Percentiles rank a stretch among this genome's conserved stretches.
Conservation (phyloP, 495 filamentous ascomycete genomes). For the Friedmanniomyces simplex region DNA sequence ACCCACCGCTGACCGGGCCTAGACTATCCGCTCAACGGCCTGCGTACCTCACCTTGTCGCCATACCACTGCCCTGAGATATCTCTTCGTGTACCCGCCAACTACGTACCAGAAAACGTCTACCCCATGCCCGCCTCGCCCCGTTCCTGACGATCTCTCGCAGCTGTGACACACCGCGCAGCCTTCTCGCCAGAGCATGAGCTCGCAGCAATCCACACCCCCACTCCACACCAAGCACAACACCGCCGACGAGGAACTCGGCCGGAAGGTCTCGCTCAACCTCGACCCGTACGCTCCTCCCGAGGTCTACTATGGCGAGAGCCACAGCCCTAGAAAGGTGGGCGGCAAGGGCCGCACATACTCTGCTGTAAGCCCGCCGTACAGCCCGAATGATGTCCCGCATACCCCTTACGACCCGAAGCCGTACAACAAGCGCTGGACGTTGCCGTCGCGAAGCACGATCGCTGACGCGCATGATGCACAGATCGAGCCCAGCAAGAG, state of each 20-base stretch:
- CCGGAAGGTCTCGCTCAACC: conserved; percentile 15
- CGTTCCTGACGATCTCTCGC: background rate
- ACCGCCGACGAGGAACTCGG: background rate
- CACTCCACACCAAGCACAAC: conserved; percentile 4
- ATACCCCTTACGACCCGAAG: background rate
- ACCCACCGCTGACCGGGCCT: background rate
- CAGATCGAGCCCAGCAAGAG: conserved; percentile 6
- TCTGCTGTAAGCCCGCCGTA: conserved; percentile 31
- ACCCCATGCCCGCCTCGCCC: background rate
- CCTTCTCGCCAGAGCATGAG: conserved; percentile 16
- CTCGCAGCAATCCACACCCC: conserved; percentile 16
- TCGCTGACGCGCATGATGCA: background rate
- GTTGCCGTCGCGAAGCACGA: background rate
- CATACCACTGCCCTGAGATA: background rate
- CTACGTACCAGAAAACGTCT: background rate
- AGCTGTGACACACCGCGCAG: background rate
- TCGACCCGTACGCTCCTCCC: conserved; percentile 37
- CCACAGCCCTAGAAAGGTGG: conserved; percentile 28
- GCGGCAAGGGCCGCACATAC: conserved; percentile 33
- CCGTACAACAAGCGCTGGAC: background rate
- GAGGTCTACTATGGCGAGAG: conserved; percentile 39
- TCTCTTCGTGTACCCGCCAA: background rate
- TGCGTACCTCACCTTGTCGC: background rate
- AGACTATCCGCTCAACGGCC: background rate
- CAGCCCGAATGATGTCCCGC: background rate